Base-by-base conservation (phyloP, 2,329 filamentous ascomycete species). In the Beauveria sp. region DNA sequence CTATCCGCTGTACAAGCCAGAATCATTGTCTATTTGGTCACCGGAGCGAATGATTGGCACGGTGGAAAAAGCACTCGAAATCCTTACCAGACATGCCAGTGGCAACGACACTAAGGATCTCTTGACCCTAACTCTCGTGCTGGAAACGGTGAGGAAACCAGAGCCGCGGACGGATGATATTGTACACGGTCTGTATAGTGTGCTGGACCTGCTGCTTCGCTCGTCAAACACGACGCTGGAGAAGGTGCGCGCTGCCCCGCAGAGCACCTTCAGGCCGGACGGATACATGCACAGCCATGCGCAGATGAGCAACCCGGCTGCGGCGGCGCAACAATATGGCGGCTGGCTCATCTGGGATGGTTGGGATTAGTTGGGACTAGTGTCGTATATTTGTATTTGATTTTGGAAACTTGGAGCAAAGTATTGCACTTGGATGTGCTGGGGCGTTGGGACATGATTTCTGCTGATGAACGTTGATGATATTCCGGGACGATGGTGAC, bases 91-190 rank as follows among this genome's bases (percentile, higher is more conserved):
- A 47, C 74, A 78, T 62, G 78, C 81, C 47, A 78, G 76, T 47
- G 77, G 77, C n/a, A 76, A 76, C 43, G 80, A 82, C 60, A 69
- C 80, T 24, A 79, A 81, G 67, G 81, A 82, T 58, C 75, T 82
- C 12, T 68, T 82, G 8, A 77, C 75, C 46, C 69, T 83, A n/a
- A 71, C 76, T 3, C 72, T 81, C 1, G 79, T 81, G 30, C 70
- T 82, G 54, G 72, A 79, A 62, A 77, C 75, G 10, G 79, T 79
- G 34, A 74, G 74, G 60, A 74, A 66, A 6, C 66, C 70, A 0
- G 78, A 81, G 46, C 71, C 76, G 52, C 75, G 73, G 50, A 65
- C 72, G 6, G 75, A 79, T 18, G 75, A 77, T 20, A 76, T 79
- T 50, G 72, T 74, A 18, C 70, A 70, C 18, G 76, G 73, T 0